Evolutionary conservation across 805 yeast species (phyloP), one percentile per base, ranked within the genome.

Genomic region (Lachancea lanzarotensis): DNA sequence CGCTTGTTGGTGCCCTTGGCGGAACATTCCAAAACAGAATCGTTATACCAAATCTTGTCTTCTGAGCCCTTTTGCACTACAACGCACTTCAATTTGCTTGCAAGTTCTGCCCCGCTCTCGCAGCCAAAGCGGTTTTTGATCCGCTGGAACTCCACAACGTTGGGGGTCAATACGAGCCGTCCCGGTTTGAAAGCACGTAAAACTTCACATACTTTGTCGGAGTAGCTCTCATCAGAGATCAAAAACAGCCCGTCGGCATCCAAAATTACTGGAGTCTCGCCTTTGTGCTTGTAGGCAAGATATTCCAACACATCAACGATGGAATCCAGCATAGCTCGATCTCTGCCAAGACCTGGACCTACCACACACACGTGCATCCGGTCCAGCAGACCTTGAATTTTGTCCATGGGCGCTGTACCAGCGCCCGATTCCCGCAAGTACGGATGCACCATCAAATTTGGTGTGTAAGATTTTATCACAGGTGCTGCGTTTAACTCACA

Each of bases 401-500:
- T 78, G 19, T 81, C 79, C 57, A 84, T 51, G 11, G 84, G 70
- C 40, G 67, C 65, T 7, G 57, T n/a, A 2, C 55, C 52, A 29
- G 43, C 48, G 39, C 61, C 65, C 12, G 48, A 47, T 54, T 80
- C 89, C 45, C 67, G 72, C 52, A 90, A 60, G 60, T 87, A 88
- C 0, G 98, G 98, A 68, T 93, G 98, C 1, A 93, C 95, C 97
- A 91, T 93, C 40, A 91, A 67, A 59, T 91, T 89, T 0, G 98
- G 98, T 6, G 95, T 78, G 65, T 93, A 93, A 25, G 82, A 67
- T 65, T 91, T 91, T 57, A 91, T 88, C 6, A 87, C 82, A 0
- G 82, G 67, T 0, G 86, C 90, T 0, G 97, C 97, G 26, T 69
- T 66, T 41, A 68, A 63, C 52, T 88, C 95, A 67, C 98, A 93